These are phyloP conservation scores for Panicum virgatum DNA, from an alignment of 202 grass and related monocot species.

Conservation along the genomic window DNA sequence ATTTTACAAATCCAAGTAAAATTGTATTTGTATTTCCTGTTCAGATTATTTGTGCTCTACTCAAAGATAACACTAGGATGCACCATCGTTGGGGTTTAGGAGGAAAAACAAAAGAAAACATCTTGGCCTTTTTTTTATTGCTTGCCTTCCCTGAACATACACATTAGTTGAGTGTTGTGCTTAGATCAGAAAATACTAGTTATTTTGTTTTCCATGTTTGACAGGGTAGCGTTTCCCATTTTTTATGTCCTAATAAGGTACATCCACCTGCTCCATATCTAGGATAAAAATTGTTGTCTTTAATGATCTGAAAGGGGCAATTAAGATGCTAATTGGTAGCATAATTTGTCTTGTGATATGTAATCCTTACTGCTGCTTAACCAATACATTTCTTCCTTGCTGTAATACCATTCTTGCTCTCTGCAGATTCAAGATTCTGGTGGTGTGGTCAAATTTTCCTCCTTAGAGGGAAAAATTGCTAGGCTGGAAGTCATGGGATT, in stretches of 20 bases:
- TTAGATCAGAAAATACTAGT: constrained; percentile 3
- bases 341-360: constrained; percentile 23
- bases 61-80: not conserved
- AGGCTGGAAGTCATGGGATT: constrained; percentile 77
- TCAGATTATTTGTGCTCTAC: constrained; percentile 10
- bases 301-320: not conserved
- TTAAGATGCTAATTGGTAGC: not conserved
- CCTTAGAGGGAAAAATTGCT: constrained; percentile 71
- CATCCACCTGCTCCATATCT: constrained; percentile 21
- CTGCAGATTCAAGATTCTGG: constrained; percentile 63
- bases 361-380: constrained; percentile 10
- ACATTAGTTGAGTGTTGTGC: not conserved
- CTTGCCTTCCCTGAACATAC: not conserved
- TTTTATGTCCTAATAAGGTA: constrained; percentile 7
- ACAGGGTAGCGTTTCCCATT: not conserved
- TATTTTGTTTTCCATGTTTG: constrained; percentile 11
- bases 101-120: not conserved
- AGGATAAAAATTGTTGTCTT: not conserved
- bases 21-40: constrained; percentile 4
- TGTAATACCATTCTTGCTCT: constrained; percentile 17
- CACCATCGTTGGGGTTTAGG: constrained; percentile 2
- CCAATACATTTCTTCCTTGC: not conserved
- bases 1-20: constrained; percentile 17
- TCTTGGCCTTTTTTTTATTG: constrained; percentile 2
- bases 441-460: constrained; percentile 44